Evolutionary conservation across 2,329 filamentous ascomycete species (phyloP).

Genomic region (Fusarium agapanthi): DNA sequence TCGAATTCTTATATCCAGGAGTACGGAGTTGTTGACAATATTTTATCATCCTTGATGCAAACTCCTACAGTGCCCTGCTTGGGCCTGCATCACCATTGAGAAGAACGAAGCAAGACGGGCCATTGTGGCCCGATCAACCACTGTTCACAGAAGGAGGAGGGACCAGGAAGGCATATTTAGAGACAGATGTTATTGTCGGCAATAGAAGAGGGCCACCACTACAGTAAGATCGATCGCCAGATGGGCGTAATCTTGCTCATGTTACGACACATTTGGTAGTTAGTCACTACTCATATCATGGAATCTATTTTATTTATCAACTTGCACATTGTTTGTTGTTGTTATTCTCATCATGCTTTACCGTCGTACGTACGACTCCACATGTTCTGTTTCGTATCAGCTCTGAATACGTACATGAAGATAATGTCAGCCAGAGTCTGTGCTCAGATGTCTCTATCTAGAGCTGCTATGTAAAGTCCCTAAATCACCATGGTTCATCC

Average conservation of each 20-base stretch:
- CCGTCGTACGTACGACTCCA: neutral
- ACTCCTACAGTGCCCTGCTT: slow-evolving; percentile 17
- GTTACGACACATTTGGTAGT: slow-evolving; percentile 27
- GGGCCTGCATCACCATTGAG: slow-evolving; percentile 18
- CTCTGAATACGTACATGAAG: too few species aligned
- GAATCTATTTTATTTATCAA: slow-evolving; percentile 33
- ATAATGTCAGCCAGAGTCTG: neutral
- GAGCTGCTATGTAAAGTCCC: neutral
- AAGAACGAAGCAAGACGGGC: neutral
- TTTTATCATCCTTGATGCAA: slow-evolving; percentile 22
- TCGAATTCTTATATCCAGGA: slow-evolving; percentile 36
- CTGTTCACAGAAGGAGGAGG: slow-evolving; percentile 19
- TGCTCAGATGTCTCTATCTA: neutral
- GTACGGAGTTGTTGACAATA: slow-evolving; percentile 32
- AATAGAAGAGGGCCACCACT: slow-evolving; percentile 26
- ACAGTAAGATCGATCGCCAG: slow-evolving; percentile 18
- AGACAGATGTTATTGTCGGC: slow-evolving; percentile 5
- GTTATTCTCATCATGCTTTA: neutral
- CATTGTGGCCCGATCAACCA: slow-evolving; percentile 8
- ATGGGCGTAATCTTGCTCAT: slow-evolving; percentile 12
- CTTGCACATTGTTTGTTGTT: neutral
- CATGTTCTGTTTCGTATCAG: neutral
- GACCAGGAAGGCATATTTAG: slow-evolving; percentile 9
- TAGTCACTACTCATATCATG: slow-evolving; percentile 18
- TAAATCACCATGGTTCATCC: neutral